phyloP scores from a whole-genome alignment of 306 rosid genomes.

The Purshia tridentata region DNA sequence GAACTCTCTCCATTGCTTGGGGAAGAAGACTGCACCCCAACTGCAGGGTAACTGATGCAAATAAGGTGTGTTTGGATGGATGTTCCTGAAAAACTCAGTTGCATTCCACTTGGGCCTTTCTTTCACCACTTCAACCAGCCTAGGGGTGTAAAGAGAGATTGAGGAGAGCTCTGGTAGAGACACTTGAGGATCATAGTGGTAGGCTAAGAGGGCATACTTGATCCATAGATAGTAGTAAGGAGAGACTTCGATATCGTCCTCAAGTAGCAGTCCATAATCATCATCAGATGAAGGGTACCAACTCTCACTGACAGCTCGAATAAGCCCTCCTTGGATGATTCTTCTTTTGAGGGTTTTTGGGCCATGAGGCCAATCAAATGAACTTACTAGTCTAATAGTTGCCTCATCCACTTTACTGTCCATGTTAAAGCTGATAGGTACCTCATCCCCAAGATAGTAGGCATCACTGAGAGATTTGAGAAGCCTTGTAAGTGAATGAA shows the following conservation, averaged over 20 bases:
- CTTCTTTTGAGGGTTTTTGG: conserved; percentile 80
- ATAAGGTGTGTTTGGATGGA: conserved; percentile 88
- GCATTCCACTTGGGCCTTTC: conserved; percentile 95
- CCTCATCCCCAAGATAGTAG: conserved; percentile 84
- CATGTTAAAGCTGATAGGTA: conserved; percentile 81
- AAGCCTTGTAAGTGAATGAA: conserved; percentile 68
- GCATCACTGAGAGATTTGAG: conserved; percentile 78
- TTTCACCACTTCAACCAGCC: conserved; percentile 82
- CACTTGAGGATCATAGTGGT: conserved; percentile 87
- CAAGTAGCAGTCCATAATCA: conserved; percentile 83
- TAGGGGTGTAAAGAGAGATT: conserved; percentile 93
- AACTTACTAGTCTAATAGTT: conserved; percentile 56
- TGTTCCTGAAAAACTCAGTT: conserved; percentile 65
- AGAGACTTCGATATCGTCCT: conserved; percentile 93
- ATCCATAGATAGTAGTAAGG: conserved; percentile 95
- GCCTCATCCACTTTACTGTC: conserved; percentile 88
- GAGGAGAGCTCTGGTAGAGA: conserved; percentile 85
- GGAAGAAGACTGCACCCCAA: conserved; percentile 98
- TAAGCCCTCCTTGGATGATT: conserved; percentile 96
- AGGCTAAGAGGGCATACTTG: conserved; percentile 83
- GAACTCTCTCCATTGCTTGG: conserved; percentile 97
- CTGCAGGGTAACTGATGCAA: conserved; percentile 93
- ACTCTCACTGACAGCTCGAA: conserved; percentile 93
- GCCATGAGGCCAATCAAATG: conserved; percentile 94
- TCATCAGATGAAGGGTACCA: conserved; percentile 93